Conservation (phyloP, 768 basidiomycete genomes). For the Agaricus sinodeliciosus region DNA sequence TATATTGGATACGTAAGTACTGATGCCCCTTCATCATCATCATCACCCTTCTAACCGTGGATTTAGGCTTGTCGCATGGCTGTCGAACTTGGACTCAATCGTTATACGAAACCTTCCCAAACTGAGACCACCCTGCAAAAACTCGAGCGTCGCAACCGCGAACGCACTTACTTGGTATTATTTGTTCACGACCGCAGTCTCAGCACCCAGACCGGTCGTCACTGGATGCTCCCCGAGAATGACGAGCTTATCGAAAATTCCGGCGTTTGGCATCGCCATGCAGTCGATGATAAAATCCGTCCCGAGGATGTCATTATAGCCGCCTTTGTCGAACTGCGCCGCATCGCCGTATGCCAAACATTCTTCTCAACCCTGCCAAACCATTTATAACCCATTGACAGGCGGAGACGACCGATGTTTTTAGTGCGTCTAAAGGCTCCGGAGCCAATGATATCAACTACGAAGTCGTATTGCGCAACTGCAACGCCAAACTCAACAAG, state of each 20-base stretch:
- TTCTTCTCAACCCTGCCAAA: neutral
- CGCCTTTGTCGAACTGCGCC: conserved; percentile 70
- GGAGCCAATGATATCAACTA: conserved; percentile 57
- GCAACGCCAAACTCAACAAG: conserved; percentile 63
- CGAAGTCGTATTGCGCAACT: conserved; percentile 63
- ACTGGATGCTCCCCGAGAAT: conserved; percentile 87
- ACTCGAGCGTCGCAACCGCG: conserved; percentile 75
- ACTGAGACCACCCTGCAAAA: conserved; percentile 61
- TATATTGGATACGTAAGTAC: conserved; percentile 76
- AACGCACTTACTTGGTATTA: conserved; percentile 80
- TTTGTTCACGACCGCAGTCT: conserved; percentile 85
- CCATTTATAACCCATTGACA: conserved; percentile 19
- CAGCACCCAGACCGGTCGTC: conserved; percentile 79
- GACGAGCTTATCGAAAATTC: conserved; percentile 63
- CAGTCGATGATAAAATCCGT: conserved; percentile 40
- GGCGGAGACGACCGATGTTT: conserved; percentile 78
- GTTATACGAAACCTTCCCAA: conserved; percentile 46
- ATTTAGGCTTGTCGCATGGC: conserved; percentile 80
- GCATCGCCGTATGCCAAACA: conserved; percentile 58
- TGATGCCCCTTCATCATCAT: conserved; percentile 8
- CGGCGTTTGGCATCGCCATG: conserved; percentile 62
- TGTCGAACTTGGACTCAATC: conserved; percentile 76
- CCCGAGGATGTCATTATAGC: conserved; percentile 80
- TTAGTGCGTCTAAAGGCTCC: conserved; percentile 45
- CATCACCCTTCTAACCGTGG: conserved; percentile 1